Base-by-base conservation (phyloP, 2,329 filamentous ascomycete genomes). In the Niveomyces coronatus region DNA sequence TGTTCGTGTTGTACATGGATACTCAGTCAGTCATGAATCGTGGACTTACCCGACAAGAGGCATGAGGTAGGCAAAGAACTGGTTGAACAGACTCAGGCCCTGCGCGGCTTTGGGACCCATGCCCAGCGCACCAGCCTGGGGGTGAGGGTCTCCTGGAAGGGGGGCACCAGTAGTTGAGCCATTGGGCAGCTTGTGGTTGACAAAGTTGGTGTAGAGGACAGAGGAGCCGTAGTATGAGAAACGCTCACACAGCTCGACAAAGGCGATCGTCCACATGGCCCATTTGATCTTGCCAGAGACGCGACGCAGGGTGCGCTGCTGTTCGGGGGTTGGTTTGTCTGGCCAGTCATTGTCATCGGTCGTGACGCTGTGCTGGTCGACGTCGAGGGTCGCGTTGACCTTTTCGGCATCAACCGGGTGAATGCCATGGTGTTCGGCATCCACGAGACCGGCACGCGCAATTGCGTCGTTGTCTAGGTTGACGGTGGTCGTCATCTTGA, bases 181-280 rank as follows among this genome's bases (percentile, higher is more conserved):
- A 0, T 44, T 37, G 1, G 76, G 76, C 19, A 79, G 58, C 22
- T 64, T 60, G 36, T 70, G 64, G 47, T 74, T 70, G 49, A 80
- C 70, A 50, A 76, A 81, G 58, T 80, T 80, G 53, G 74, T 75
- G 72, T 79, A 83, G 20, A 84, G 65, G 22, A 79, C 69, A 30
- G 74, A 71, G 4, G 77, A 79, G 39, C 82, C 82, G 52, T 86
- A 85, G 71, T 85, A 87, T 11, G 77, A 81, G 61, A 84, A 85
- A 34, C 82, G 77, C 62, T 87, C 82, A 61, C 78, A 83, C 40
- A 85, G 63, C 59, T 87, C 82, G 42, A 82, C 74, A 44, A 85
- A 76, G 33, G 79, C 80, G 42, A 87, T 74, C 18, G 76, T 78
- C 60, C 76, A 86, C 41, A 79, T 71, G 39, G 68, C 62, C 69